Evolutionary conservation across 495 filamentous ascomycete species (phyloP), one percentile per base, ranked within the genome.

Genomic region (Annulohypoxylon bovei): DNA sequence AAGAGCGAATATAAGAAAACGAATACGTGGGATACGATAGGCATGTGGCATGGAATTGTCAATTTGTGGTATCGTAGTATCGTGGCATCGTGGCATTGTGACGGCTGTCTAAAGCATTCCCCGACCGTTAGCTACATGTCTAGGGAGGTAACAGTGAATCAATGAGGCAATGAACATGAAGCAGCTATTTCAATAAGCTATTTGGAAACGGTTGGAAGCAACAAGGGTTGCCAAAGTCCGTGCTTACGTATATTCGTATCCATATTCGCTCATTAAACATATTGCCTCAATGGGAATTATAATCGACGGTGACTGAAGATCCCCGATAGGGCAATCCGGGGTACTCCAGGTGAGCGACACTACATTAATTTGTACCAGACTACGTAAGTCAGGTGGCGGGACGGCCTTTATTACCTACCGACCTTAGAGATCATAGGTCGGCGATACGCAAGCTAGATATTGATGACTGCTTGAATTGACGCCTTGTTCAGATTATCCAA

Each of bases 231-330:
- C 9, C 37, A 12, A n/a, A 5, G 32, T 35, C 32, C 11, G 8
- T 56, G 65, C 65, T 68, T 60, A 68, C 65, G 58, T 62, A 68
- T 59, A 37, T 58, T 57, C 14, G 14, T n/a, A n/a, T n/a, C n/a
- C n/a, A n/a, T n/a, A n/a, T n/a, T n/a, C 35, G 5, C 44, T 23
- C 27, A 49, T 4, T 4, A 40, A 35, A 59, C 44, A 53, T 53
- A 20, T 49, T 66, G 16, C 63, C 35, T n/a, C 18, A 33, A 32
- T 61, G 37, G 64, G 64, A 53, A 60, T 44, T 53, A 35, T 25
- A 32, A 66, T 64, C 53, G 44, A 33, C 39, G 44, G 46, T 54
- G 47, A 39, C 30, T 16, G 44, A 18, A 23, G 49, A 53, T 33
- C 20, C 20, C 8, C n/a, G 12, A 32, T 32, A 6, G 56, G 62